Conservation (phyloP, 75 land plant species). For the Pseudotsuga menziesii region DNA sequence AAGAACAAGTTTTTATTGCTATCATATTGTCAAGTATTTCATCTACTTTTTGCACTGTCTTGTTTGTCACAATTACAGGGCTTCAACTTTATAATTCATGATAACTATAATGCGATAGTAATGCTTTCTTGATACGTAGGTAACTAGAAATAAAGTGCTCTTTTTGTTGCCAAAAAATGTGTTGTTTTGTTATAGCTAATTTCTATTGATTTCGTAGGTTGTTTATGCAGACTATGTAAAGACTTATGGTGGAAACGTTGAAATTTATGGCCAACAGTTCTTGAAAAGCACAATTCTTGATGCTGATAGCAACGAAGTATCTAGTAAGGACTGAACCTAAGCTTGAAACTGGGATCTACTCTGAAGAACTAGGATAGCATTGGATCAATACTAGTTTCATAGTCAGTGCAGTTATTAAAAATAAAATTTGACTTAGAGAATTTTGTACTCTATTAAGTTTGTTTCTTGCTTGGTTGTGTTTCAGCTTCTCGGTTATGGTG, state of each 20-base stretch:
- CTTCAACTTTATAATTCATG: background rate
- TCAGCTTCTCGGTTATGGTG: slow-evolving; percentile 87
- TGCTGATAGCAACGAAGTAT: slow-evolving; percentile 33
- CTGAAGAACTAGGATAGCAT: background rate
- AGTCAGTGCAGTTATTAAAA: background rate
- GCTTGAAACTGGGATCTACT: background rate
- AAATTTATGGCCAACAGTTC: slow-evolving; percentile 70
- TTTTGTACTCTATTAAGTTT: background rate
- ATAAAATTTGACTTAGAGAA: background rate
- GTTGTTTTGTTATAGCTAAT: background rate
- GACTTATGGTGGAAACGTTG: slow-evolving; percentile 55
- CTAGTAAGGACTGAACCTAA: background rate
- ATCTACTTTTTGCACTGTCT: background rate
- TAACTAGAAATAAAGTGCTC: background rate
- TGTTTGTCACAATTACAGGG: background rate
- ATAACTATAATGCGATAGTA: background rate
- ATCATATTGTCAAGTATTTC: background rate
- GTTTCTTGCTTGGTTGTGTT: background rate
- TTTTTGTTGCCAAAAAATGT: background rate
- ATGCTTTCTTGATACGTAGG: background rate
- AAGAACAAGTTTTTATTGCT: background rate
- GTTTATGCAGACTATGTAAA: slow-evolving; percentile 87
- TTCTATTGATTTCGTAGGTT: slow-evolving; percentile 28
- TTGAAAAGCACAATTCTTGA: slow-evolving; percentile 51
- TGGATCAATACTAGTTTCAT: background rate